Evolutionary conservation across 148 eudicot genomes (phyloP), one percentile per base, ranked within the genome.

Genomic region (Agrostemma githago): DNA sequence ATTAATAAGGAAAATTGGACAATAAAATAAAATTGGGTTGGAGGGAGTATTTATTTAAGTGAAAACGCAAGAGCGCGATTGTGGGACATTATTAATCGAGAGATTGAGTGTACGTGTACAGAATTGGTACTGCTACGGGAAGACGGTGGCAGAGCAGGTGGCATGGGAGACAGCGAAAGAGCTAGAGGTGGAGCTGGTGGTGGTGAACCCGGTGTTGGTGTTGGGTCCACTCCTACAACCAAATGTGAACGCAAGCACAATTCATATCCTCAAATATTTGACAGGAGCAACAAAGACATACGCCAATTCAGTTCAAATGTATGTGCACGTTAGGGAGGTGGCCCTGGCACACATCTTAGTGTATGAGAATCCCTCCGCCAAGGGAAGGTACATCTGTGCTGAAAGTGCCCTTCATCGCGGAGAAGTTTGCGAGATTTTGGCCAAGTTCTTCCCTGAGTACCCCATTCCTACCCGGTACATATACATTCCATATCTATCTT

Each of bases 61-160:
- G 34, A 26, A 26, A 26, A 26, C 0, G 34, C 34, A 26, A 26
- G 34, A 26, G 34, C 34, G 34, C 34, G 34, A 26, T 26, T 26
- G 34, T 26, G 34, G 34, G 34, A 26, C 34, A 26, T 26, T 26
- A 26, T 26, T 26, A 26, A 26, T 26, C 34, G 34, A 26, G 34
- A 26, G 1, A 26, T 26, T 26, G 34, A 26, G 34, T 26, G 34
- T 26, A 26, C 34, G 34, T 10, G 2, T 62, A 70, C 72, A 94
- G 98, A 94, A 94, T 21, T 94, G 98, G 98, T 94, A 94, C 61
- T 91, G 97, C 83, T 94, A 94, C 37, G 96, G 96, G 12, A 94
- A 94, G 82, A 84, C 89, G 19, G 92, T 91, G 82, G 98, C 96
- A 0, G 97, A 94, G 82, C 89, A 89, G 67, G 89, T 91, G 16